Conservation (phyloP, 2,329 filamentous ascomycete species). For the Raffaelea ambrosiae region DNA sequence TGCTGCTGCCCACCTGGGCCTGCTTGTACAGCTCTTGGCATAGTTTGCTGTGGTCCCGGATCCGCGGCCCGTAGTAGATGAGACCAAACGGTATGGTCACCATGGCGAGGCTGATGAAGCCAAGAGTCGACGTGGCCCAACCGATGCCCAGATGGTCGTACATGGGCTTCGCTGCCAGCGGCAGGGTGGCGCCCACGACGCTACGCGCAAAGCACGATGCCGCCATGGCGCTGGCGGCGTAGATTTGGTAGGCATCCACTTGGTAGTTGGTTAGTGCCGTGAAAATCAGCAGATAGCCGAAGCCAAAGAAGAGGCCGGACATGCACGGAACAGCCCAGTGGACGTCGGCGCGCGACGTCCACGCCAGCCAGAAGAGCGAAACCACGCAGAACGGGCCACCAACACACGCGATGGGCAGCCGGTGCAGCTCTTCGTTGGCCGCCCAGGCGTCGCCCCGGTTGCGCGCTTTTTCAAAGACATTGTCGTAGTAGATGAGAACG, state of each 20-base stretch:
- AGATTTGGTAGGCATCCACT: slow-evolving; percentile 43
- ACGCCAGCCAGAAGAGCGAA: background rate
- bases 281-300: slow-evolving; percentile 34
- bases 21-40: background rate
- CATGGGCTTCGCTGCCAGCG: slow-evolving; percentile 50
- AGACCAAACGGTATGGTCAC: slow-evolving; percentile 50
- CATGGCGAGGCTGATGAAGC: slow-evolving; percentile 33
- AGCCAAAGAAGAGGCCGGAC: slow-evolving; percentile 26
- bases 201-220: slow-evolving; percentile 52
- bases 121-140: slow-evolving; percentile 45
- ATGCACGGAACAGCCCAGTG: slow-evolving; percentile 42
- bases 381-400: background rate
- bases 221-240: slow-evolving; percentile 55
- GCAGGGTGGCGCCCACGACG: slow-evolving; percentile 49
- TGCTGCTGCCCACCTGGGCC: too few species aligned
- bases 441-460: background rate
- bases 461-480: background rate
- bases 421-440: background rate
- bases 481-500: background rate
- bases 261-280: slow-evolving; percentile 46
- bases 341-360: background rate
- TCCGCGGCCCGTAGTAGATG: slow-evolving; percentile 38
- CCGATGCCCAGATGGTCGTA: slow-evolving; percentile 53
- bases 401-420: background rate
- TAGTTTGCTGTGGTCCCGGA: slow-evolving; percentile 17